Evolutionary conservation across 2,329 filamentous ascomycete species (phyloP).

Genomic region (Byssothecium circinans): DNA sequence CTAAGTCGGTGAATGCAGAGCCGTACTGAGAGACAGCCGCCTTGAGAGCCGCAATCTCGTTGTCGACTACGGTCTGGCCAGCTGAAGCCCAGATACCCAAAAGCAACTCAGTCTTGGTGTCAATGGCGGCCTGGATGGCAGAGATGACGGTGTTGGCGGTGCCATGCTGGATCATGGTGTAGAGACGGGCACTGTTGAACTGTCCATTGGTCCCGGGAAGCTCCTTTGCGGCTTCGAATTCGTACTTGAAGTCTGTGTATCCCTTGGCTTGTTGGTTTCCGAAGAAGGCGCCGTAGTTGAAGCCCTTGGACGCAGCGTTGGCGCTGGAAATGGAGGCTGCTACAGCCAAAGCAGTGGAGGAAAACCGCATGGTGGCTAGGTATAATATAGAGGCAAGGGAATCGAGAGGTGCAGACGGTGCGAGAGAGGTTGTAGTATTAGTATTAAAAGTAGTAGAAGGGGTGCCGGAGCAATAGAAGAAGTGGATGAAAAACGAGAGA

Average conservation of each 20-base stretch:
- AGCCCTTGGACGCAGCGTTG: constrained; percentile 54
- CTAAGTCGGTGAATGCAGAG: constrained; percentile 62
- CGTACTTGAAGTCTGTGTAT: constrained; percentile 67
- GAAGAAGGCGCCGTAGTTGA: constrained; percentile 72
- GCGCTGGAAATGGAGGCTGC: constrained; percentile 45
- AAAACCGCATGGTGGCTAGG: constrained; percentile 37
- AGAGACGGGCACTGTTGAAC: constrained; percentile 72
- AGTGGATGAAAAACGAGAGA: constrained; percentile 10
- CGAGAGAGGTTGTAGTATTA: constrained; percentile 5
- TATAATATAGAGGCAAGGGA: constrained; percentile 4
- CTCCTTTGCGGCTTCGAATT: constrained; percentile 67
- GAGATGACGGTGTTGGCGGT: constrained; percentile 66
- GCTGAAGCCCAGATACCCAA: constrained; percentile 82
- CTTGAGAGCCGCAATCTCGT: constrained; percentile 74
- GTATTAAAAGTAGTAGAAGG: constrained; percentile 11
- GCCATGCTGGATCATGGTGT: constrained; percentile 72
- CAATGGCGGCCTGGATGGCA: constrained; percentile 79
- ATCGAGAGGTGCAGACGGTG: constrained; percentile 1
- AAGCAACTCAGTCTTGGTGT: constrained; percentile 74
- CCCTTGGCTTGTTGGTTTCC: constrained; percentile 61
- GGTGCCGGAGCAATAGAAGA: not conserved
- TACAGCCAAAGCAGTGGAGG: constrained; percentile 39
- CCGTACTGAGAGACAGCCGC: constrained; percentile 71
- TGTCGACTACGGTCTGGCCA: constrained; percentile 63
- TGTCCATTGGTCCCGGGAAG: constrained; percentile 63